phyloP scores from a whole-genome alignment of 768 basidiomycete genomes.

The Leccinum longicurvipes region DNA sequence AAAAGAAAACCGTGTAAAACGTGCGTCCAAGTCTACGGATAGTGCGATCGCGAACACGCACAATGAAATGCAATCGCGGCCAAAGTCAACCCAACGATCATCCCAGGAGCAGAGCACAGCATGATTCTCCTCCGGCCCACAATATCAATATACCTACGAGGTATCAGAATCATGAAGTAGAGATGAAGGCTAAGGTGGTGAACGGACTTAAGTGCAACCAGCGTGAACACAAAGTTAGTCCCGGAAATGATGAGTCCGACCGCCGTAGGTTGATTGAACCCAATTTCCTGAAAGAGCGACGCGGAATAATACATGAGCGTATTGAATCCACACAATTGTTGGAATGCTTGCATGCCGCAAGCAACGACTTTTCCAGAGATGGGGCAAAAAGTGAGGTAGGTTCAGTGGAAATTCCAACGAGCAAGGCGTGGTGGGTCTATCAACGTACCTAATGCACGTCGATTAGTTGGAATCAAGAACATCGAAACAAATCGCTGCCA shows the following conservation, averaged over 20 bases:
- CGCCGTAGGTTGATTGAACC: constrained; percentile 79
- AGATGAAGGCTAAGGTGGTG: neutral
- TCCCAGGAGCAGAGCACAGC: constrained; percentile 67
- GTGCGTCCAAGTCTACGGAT: neutral
- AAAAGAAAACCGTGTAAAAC: neutral
- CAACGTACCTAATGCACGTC: constrained; percentile 62
- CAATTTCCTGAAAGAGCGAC: constrained; percentile 75
- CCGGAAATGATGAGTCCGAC: constrained; percentile 77
- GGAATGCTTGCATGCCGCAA: constrained; percentile 79
- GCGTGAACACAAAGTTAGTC: constrained; percentile 76
- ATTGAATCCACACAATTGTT: constrained; percentile 84
- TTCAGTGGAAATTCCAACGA: neutral
- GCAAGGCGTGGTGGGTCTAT: neutral
- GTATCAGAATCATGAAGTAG: neutral
- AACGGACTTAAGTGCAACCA: constrained; percentile 62
- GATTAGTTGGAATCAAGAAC: constrained; percentile 53
- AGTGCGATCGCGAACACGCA: neutral
- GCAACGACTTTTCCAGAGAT: constrained; percentile 50
- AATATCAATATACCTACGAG: constrained; percentile 50
- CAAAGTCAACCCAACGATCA: constrained; percentile 63
- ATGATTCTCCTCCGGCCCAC: constrained; percentile 70
- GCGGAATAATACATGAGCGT: constrained; percentile 76
- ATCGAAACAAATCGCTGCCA: constrained; percentile 53
- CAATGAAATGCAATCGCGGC: constrained; percentile 64
- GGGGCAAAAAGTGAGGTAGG: neutral